Evolutionary conservation across 2,329 filamentous ascomycete genomes (phyloP), one percentile per base, ranked within the genome.

Genomic region (Ceratocystis eucalypticola): DNA sequence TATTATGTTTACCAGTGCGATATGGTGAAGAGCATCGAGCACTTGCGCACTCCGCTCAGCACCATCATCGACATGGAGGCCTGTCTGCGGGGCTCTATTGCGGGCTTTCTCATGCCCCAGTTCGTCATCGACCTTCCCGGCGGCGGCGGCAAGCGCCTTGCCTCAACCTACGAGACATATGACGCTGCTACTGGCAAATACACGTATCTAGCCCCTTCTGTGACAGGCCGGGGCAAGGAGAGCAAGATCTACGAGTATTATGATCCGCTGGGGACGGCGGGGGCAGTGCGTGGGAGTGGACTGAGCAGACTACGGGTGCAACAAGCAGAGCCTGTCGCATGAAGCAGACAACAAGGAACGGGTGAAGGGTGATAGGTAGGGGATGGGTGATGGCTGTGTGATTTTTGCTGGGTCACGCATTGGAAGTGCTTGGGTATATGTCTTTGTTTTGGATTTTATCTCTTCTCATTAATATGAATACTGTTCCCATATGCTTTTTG

Each of bases 1-100:
- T 87, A 87, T 72, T 87, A 87, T 70, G 80, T 87, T 64, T 87
- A 87, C 72, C 83, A 86, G 71, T 82, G 81, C 61, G 84, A 87
- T 72, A 83, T 87, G 79, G 82, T 86, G 7, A 73, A 76, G 33
- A 81, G 79, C 57, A 77, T 83, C 1, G 84, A 87, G 74, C 84
- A 87, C 70, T 75, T 86, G 25, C 81, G 84, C 6, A 87, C 84
- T 0, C 83, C 83, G 1, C 76, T 87, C 10, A 76, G 77, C 55
- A 83, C 80, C 1, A 84, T 84, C 61, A 76, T 86, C 17, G 74
- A 83, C 20, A 74, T 87, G 0, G 84, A 87, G 72, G 76, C 78
- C 25, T 72, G 81, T 53, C 77, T 87, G 65, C 80, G 82, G 10
- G 84, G 84, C 37, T 82, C 79, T 0, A 81, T 86, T 57, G 83